phyloP scores from a whole-genome alignment of 129 eudicot genomes.

The Tagetes patula region DNA sequence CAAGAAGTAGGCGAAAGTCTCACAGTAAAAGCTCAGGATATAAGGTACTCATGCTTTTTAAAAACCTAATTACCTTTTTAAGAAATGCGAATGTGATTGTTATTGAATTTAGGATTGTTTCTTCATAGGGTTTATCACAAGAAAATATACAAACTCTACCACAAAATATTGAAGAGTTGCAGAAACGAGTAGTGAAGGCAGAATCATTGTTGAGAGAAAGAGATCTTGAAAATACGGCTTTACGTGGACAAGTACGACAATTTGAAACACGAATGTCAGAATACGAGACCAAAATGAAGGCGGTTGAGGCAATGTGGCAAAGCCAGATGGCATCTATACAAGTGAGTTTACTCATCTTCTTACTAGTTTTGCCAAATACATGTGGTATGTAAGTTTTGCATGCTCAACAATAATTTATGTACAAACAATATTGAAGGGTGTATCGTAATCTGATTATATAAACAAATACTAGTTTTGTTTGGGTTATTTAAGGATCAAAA shows the following conservation, averaged over 20 bases:
- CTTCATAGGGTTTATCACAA: conserved; percentile 27
- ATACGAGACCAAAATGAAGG: conserved; percentile 75
- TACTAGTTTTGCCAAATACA: neutral
- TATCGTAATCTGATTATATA: no score
- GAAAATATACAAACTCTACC: conserved; percentile 36
- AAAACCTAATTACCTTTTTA: neutral
- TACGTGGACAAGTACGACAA: conserved; percentile 57
- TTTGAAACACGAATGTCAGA: conserved; percentile 67
- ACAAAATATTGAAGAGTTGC: conserved; percentile 56
- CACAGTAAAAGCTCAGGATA: conserved; percentile 42
- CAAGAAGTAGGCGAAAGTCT: conserved; percentile 28
- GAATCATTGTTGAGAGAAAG: conserved; percentile 51
- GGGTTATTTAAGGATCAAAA: no score
- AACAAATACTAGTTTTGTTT: no score
- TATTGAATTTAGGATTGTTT: neutral
- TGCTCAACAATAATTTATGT: neutral
- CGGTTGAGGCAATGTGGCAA: conserved; percentile 90
- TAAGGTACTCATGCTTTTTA: conserved; percentile 46
- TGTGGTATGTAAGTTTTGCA: neutral
- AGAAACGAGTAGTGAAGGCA: conserved; percentile 55
- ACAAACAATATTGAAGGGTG: no score
- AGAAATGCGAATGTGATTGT: conserved; percentile 3
- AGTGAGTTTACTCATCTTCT: conserved; percentile 48
- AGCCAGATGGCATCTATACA: conserved; percentile 77
- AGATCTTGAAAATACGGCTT: conserved; percentile 69